Conservation (phyloP, 2,329 filamentous ascomycete species). For the Diaporthe capsici region DNA sequence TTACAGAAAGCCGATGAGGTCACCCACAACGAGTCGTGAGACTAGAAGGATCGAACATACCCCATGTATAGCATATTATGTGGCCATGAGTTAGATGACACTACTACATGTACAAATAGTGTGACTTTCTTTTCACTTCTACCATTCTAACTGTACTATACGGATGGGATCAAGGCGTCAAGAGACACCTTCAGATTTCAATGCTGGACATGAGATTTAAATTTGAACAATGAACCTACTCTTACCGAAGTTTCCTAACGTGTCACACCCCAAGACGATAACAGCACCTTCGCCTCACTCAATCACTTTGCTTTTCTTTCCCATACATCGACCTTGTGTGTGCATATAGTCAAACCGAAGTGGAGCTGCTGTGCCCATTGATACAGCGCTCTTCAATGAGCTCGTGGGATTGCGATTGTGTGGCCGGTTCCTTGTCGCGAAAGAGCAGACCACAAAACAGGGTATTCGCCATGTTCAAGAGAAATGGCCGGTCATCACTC, state of each 20-base stretch:
- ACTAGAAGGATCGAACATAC: background rate
- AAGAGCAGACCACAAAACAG: background rate
- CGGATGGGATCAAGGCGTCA: background rate
- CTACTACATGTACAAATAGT: background rate
- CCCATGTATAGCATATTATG: background rate
- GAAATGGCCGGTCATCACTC: constrained; percentile 58
- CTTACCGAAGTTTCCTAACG: background rate
- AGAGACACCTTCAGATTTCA: background rate
- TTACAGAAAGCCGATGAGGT: background rate
- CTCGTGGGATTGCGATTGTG: background rate
- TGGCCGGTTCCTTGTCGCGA: background rate
- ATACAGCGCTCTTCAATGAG: background rate
- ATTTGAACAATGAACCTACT: background rate
- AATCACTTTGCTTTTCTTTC: fast-evolving
- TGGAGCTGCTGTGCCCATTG: background rate
- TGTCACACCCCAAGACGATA: background rate
- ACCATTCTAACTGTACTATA: background rate
- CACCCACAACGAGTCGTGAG: background rate
- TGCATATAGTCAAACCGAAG: background rate
- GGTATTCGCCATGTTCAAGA: constrained; percentile 52
- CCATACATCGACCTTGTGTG: background rate
- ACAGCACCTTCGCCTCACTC: background rate
- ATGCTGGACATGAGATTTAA: background rate
- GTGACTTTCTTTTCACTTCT: background rate
- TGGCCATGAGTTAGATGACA: background rate